Percentiles rank a stretch among this genome's conserved stretches.
phyloP scores from a whole-genome alignment of 495 filamentous ascomycete species.

The Xylaria scruposa region DNA sequence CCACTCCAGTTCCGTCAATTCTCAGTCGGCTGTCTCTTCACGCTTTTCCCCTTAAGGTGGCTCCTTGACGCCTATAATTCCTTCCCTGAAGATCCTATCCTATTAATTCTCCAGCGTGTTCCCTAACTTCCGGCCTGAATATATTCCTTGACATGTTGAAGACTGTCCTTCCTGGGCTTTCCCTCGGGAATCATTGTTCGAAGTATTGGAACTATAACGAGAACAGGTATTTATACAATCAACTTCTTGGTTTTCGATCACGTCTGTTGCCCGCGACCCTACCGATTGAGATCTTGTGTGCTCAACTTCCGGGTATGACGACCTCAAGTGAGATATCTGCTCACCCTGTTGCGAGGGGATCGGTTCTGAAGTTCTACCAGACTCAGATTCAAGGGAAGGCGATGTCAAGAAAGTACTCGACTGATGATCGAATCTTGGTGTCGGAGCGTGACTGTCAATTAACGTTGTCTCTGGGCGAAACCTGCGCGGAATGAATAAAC shows the following conservation, averaged over 20 bases:
- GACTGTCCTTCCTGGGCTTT: not conserved
- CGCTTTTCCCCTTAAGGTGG: too few species aligned
- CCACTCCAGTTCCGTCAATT: not conserved
- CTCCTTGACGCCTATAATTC: not conserved
- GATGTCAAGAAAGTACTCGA: not conserved
- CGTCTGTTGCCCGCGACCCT: too few species aligned
- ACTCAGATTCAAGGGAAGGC: not conserved
- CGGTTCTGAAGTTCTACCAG: not conserved
- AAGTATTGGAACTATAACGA: not conserved
- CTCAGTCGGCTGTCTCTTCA: not conserved
- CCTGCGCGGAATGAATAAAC: conserved; percentile 29
- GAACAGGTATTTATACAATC: not conserved
- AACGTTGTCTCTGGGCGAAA: conserved; percentile 15
- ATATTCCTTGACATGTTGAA: not conserved
- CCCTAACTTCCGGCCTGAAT: not conserved
- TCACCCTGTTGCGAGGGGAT: not conserved
- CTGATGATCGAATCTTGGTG: not conserved
- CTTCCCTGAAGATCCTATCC: not conserved
- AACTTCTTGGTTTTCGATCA: not conserved
- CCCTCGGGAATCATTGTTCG: not conserved
- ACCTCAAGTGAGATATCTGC: not conserved
- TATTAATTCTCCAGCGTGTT: not conserved
- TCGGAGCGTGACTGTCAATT: not conserved
- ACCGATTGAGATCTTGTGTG: not conserved
- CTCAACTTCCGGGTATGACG: not conserved